phyloP scores from a whole-genome alignment of 2,329 filamentous ascomycete species.

The Xylaria sp. region DNA sequence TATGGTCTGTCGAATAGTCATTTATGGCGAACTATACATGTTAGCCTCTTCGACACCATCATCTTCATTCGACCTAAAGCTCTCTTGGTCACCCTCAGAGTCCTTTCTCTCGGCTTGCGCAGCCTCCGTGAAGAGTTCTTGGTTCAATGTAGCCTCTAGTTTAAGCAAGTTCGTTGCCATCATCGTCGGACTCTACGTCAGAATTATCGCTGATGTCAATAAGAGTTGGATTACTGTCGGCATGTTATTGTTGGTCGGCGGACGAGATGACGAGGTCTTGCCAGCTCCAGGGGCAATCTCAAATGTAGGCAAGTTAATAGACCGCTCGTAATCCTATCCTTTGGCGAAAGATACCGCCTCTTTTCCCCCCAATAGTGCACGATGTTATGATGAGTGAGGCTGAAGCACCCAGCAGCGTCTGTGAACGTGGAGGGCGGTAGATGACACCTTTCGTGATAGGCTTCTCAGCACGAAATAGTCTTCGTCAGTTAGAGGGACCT shows the following conservation, averaged over 20 bases:
- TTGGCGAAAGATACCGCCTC: constrained; percentile 13
- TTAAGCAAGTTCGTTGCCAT: constrained; percentile 11
- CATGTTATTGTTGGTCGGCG: background rate
- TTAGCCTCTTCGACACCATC: background rate
- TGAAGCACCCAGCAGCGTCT: constrained; percentile 12
- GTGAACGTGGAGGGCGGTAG: constrained; percentile 13
- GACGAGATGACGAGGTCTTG: background rate
- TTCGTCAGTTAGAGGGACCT: background rate
- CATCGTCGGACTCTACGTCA: constrained; percentile 4
- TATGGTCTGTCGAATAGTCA: background rate
- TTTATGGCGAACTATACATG: background rate
- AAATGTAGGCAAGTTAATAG: constrained; percentile 5
- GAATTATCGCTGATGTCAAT: constrained; percentile 19
- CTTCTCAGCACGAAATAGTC: constrained; percentile 1
- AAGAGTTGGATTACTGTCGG: background rate
- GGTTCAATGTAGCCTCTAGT: background rate
- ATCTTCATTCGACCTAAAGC: background rate
- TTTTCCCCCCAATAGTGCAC: constrained; percentile 1
- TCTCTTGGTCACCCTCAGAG: background rate
- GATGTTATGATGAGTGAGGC: constrained; percentile 3
- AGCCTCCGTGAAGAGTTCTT: background rate
- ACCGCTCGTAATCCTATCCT: constrained; percentile 11
- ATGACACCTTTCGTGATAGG: constrained; percentile 7
- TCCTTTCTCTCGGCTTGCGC: background rate
- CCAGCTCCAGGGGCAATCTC: constrained; percentile 4